Percentiles rank a stretch among this genome's conserved stretches.
Evolutionary conservation across 495 filamentous ascomycete species (phyloP).

Genomic region (Aspergillus ellipticus): DNA sequence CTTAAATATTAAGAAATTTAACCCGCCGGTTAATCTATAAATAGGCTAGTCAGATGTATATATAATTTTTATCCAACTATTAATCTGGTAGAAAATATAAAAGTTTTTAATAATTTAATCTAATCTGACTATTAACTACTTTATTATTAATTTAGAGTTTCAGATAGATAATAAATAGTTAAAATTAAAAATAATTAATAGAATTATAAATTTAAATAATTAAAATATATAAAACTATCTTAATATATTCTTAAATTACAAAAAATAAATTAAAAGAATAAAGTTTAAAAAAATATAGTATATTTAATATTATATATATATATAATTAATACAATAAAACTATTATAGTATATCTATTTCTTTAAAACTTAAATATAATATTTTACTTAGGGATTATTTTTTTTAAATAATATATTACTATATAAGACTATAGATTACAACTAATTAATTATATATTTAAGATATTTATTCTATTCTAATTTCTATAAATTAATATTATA

Average conservation of each 20-base stretch:
- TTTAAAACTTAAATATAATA: too few species aligned
- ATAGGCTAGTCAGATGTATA: conserved; percentile 12
- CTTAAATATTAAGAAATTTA: conserved; percentile 11
- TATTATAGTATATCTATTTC: not conserved
- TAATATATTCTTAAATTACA: too few species aligned
- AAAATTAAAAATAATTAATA: too few species aligned
- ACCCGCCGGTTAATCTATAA: too few species aligned
- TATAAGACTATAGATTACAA: conserved; percentile 7
- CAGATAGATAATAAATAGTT: not conserved
- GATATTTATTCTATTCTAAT: too few species aligned
- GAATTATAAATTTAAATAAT: too few species aligned
- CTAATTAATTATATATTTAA: not conserved
- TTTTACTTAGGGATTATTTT: too few species aligned
- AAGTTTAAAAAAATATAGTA: conserved; percentile 11
- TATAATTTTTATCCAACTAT: conserved; percentile 12
- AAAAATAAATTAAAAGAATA: too few species aligned
- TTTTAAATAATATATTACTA: not conserved
- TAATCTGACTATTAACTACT: not conserved
- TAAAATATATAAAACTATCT: too few species aligned
- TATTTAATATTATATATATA: conserved; percentile 1
- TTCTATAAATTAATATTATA: conserved; percentile 7
- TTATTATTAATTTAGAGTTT: too few species aligned
- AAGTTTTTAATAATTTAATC: not conserved
- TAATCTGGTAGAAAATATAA: conserved; percentile 5
- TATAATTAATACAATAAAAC: not conserved